Evolutionary conservation across 208 protist genomes (phyloP), one percentile per base, ranked within the genome.

Genomic region (Angomonas ambiguus): DNA sequence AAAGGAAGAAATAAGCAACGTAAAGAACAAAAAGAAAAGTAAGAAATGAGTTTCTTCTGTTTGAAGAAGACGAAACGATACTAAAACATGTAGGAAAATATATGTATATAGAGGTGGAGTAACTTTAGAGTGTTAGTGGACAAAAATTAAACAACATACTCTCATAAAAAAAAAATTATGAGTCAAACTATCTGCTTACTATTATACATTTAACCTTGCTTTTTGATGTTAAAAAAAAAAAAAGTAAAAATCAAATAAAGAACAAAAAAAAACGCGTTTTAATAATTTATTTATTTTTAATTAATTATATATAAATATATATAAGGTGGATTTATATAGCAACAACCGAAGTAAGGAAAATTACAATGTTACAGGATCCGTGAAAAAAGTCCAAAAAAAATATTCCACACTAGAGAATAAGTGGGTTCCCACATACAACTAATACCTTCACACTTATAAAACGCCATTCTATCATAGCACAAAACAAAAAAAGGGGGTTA

Each of bases 331-430:
- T 18, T 20, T 48, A 48, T 18, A 18, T 48, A 11, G 38, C 38
- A 57, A 5, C n/a, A n/a, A n/a, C n/a, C n/a, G n/a, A n/a, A n/a
- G n/a, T n/a, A n/a, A 57, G 51, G 28, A 57, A 57, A 27, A 57
- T 31, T 24, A 10, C 13, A 27, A n/a, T 10, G 22, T 24, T 57
- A 20, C 10, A 8, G 5, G 11, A 6, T 57, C 28, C 10, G 10
- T 18, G 18, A 57, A 57, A 27, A 4, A 13, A 65, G 28, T 0
- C 51, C 8, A 51, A n/a, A 65, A 48, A 55, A 2, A 65, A 51
- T 49, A 65, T n/a, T 20, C 11, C 24, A 34, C 20, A 65, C 33
- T 20, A 48, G 18, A 48, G 18, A 48, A 48, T 11, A 48, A 18
- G 18, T 18, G 18, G 18, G n/a, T n/a, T n/a, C n/a, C n/a, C n/a